phyloP scores from a whole-genome alignment of 495 filamentous ascomycete genomes.

The Parathielavia appendiculata region DNA sequence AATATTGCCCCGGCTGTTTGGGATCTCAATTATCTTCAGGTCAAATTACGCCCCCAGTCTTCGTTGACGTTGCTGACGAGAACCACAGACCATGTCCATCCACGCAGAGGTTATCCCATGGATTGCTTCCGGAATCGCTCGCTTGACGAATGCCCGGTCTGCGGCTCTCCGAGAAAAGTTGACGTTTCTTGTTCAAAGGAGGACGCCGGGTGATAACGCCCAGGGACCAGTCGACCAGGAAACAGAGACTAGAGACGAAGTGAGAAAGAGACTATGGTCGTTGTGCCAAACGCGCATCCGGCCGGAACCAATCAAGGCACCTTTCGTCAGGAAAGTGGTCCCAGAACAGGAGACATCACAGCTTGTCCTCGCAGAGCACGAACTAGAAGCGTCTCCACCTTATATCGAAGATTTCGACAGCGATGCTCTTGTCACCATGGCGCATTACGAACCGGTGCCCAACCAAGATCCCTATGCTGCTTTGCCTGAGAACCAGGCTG shows the following conservation, averaged over 20 bases:
- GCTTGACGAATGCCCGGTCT: conserved; percentile 25
- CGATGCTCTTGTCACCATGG: neutral
- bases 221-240: neutral
- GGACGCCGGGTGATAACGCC: neutral
- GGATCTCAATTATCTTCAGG: conserved; percentile 42
- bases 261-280: conserved; percentile 22
- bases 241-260: conserved; percentile 1
- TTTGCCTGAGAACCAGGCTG: neutral
- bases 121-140: conserved; percentile 23
- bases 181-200: neutral
- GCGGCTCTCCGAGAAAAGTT: conserved; percentile 26
- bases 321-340: neutral
- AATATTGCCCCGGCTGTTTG: conserved; percentile 43
- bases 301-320: conserved; percentile 11
- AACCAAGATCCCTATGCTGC: neutral
- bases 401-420: neutral
- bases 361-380: neutral
- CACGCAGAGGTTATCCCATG: conserved; percentile 23
- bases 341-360: neutral
- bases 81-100: conserved; percentile 22
- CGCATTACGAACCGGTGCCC: neutral
- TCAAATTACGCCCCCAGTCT: neutral
- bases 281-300: conserved; percentile 28
- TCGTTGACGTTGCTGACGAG: conserved; percentile 5
- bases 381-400: neutral